These are phyloP conservation scores for Rhizopus microsporus DNA, from an alignment of 371 early-diverging fungal species.

Conservation along the genomic window DNA sequence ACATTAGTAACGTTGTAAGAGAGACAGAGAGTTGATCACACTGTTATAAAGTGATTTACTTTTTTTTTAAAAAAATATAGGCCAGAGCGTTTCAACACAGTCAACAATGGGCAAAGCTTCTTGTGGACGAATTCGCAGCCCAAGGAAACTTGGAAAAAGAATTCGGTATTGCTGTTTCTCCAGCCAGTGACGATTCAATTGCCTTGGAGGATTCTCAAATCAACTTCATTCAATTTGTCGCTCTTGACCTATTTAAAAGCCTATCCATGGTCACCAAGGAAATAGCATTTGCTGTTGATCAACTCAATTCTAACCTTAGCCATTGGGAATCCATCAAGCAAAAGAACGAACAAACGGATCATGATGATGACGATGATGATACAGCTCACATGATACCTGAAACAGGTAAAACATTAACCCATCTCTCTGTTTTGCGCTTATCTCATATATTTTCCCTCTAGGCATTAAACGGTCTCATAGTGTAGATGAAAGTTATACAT, in stretches of 20 bases:
- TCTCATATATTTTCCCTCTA: background rate
- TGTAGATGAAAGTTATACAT: conserved; percentile 1
- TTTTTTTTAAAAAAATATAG: conserved; percentile 18
- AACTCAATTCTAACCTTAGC: conserved; percentile 38
- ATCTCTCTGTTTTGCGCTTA: no score
- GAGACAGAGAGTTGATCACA: background rate
- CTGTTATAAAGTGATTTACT: background rate
- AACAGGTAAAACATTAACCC: conserved; percentile 1
- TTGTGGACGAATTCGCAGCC: conserved; percentile 63
- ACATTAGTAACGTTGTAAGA: conserved; percentile 74
- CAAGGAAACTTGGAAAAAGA: conserved; percentile 69
- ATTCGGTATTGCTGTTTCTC: conserved; percentile 54
- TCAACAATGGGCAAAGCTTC: conserved; percentile 55
- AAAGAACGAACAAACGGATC: conserved; percentile 5
- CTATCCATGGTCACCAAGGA: conserved; percentile 38
- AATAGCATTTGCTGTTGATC: conserved; percentile 44
- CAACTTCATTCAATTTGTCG: conserved; percentile 69
- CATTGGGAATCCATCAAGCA: conserved; percentile 34
- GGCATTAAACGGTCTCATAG: conserved; percentile 2
- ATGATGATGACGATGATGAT: conserved; percentile 5
- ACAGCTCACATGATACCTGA: conserved; percentile 1
- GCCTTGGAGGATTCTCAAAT: conserved; percentile 66
- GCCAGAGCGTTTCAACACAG: conserved; percentile 59
- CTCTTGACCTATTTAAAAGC: conserved; percentile 65
- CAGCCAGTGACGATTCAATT: conserved; percentile 54